phyloP scores from a whole-genome alignment of 805 yeast genomes.

The Grigorovia yakushimaensis region DNA sequence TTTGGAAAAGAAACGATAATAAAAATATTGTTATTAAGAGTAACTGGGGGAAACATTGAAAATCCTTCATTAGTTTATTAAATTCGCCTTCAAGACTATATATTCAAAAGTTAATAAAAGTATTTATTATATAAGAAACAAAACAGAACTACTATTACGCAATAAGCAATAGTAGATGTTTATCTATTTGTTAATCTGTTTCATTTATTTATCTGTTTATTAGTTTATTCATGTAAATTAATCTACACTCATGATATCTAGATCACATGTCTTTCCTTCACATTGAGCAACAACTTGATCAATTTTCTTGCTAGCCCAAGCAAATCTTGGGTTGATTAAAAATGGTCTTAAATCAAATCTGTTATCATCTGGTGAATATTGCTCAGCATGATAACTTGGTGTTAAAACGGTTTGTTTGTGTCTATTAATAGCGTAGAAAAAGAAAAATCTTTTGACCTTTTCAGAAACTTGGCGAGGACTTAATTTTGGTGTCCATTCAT shows the following conservation, averaged over 20 bases:
- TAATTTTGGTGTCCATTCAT: constrained; percentile 82
- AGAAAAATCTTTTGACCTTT: constrained; percentile 87
- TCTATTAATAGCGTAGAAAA: constrained; percentile 88
- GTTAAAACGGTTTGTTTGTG: constrained; percentile 97
- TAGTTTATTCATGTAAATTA: constrained; percentile 4
- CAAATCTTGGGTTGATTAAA: constrained; percentile 77
- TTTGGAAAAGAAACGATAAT: constrained; percentile 35
- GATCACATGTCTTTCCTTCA: constrained; percentile 28
- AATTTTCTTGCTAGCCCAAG: constrained; percentile 84
- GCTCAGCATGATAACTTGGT: constrained; percentile 96
- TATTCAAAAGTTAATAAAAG: background rate
- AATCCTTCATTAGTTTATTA: too few relatives aligned
- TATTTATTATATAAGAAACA: background rate
- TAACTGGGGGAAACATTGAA: constrained; percentile 29
- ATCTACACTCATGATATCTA: constrained; percentile 27
- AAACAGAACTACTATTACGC: background rate
- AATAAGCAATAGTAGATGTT: background rate
- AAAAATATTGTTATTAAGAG: constrained; percentile 28
- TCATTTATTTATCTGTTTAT: too few relatives aligned
- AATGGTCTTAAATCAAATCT: constrained; percentile 95
- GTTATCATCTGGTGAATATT: constrained; percentile 96
- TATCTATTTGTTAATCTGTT: background rate
- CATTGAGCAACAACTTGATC: constrained; percentile 63
- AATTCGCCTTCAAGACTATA: too few relatives aligned
- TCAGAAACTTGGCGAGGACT: constrained; percentile 80